Evolutionary conservation across 768 basidiomycete species (phyloP), one percentile per base, ranked within the genome.

Genomic region (Xerocomellus dryophilus): DNA sequence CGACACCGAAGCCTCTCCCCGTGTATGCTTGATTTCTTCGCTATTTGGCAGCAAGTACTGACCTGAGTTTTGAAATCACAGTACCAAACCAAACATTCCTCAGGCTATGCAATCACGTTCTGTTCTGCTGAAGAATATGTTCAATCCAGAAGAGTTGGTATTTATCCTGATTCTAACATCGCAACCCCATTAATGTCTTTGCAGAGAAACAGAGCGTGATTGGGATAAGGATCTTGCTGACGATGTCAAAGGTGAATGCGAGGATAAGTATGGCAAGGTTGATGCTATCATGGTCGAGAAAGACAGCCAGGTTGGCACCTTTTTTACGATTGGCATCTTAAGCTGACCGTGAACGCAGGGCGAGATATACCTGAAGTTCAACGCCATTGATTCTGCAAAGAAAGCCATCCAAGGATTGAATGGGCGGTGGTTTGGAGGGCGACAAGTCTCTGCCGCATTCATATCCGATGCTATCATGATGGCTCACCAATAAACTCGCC

Each of bases 161-260:
- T 34, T 56, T 53, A 31, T 36, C 35, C 15, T 43, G 25, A 41
- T 49, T 21, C 34, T 17, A 50, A 45, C 20, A 21, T 58, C 4
- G 55, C 17, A 27, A 15, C 40, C 27, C 20, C 41, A 47, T 51
- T 57, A 32, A 63, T 54, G 2, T 32, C 21, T 56, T 53, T 56
- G 15, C 64, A 96, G 93, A 71, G 97, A 98, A 78, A 94, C 92
- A 14, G 97, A 94, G 59, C 83, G 81, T 42, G 91, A 98, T 65
- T 99, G 97, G 97, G 93, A 98, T 66, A 90, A 83, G 57, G 97
- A 98, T 53, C 86, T 99, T 43, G 90, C 85, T 49, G 94, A 98
- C 17, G 97, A 99, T 67, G 94, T 98, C 67, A 97, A 93, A 74
- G 82, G 83, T 56, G 97, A 99, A 78, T 90, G 91, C 61, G 89